Conservation (phyloP, 768 basidiomycete species). For the Hericium rajendrae region DNA sequence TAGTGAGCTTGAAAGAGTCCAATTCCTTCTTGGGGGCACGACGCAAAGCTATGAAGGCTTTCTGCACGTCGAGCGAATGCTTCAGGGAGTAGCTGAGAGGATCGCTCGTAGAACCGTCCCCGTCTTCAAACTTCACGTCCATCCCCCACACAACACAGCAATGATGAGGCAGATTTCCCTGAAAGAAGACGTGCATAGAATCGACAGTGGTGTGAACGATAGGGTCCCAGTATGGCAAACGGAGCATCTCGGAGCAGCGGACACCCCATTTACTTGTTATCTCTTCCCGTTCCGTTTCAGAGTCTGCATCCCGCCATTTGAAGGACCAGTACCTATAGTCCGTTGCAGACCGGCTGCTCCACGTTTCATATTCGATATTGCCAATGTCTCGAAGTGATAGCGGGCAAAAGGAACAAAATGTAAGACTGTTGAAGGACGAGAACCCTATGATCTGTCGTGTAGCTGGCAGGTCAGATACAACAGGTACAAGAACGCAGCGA, state of each 20-base stretch:
- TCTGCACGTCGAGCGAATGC: background rate
- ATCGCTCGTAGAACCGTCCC: background rate
- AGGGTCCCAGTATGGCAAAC: conserved; percentile 21
- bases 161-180: conserved; percentile 13
- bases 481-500: background rate
- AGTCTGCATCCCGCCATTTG: conserved; percentile 14
- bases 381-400: background rate
- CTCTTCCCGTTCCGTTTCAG: background rate
- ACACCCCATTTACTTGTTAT: conserved; percentile 17
- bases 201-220: conserved; percentile 14
- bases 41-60: background rate
- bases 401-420: background rate
- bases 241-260: conserved; percentile 17
- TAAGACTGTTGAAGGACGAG: background rate
- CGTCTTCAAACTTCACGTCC: background rate
- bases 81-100: background rate
- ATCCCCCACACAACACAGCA: conserved; percentile 10
- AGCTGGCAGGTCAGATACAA: conserved; percentile 1
- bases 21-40: background rate
- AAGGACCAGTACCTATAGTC: conserved; percentile 7
- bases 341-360: background rate
- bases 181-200: conserved; percentile 18
- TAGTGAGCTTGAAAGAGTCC: background rate
- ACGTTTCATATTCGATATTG: background rate
- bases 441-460: background rate